Evolutionary conservation across 495 filamentous ascomycete genomes (phyloP).

Genomic region (Pyronema domesticum): DNA sequence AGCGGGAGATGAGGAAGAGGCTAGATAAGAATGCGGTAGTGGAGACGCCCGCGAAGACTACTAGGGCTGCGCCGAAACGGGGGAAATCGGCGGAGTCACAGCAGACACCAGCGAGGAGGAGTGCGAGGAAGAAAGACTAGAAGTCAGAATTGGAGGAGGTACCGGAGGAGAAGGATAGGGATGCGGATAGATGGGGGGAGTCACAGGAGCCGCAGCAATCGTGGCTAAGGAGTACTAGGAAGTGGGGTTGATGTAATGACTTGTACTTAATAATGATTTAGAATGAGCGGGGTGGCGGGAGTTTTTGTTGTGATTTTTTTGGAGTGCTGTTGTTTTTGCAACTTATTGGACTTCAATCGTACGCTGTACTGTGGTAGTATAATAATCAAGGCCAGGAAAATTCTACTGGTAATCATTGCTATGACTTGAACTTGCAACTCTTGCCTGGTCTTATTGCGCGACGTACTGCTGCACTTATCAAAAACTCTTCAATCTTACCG

Average conservation of each 20-base stretch:
- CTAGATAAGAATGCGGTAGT: conserved; percentile 13
- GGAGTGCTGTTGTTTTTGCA: background rate
- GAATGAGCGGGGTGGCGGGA: background rate
- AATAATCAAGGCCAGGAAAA: too few species aligned
- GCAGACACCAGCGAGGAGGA: conserved; percentile 10
- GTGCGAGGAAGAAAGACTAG: conserved; percentile 4
- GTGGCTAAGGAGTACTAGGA: background rate
- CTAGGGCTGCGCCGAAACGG: conserved; percentile 7
- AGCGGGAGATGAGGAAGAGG: conserved; percentile 17
- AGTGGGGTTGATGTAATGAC: background rate
- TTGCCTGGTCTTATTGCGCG: background rate
- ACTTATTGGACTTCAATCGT: background rate
- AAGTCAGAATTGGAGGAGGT: background rate
- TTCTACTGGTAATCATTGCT: too few species aligned
- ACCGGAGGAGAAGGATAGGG: background rate
- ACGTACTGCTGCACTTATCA: background rate
- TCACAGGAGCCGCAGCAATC: background rate
- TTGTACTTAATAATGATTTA: too few species aligned
- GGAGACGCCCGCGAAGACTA: conserved; percentile 13
- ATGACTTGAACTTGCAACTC: background rate
- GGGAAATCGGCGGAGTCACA: conserved; percentile 12
- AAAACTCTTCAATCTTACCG: too few species aligned
- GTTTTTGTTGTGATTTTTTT: background rate
- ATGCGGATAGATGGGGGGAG: background rate
- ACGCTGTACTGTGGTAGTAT: background rate